Percentiles rank a stretch among this genome's conserved stretches.
phyloP scores from a whole-genome alignment of 140 eudicot species.

The Stevia rebaudiana region DNA sequence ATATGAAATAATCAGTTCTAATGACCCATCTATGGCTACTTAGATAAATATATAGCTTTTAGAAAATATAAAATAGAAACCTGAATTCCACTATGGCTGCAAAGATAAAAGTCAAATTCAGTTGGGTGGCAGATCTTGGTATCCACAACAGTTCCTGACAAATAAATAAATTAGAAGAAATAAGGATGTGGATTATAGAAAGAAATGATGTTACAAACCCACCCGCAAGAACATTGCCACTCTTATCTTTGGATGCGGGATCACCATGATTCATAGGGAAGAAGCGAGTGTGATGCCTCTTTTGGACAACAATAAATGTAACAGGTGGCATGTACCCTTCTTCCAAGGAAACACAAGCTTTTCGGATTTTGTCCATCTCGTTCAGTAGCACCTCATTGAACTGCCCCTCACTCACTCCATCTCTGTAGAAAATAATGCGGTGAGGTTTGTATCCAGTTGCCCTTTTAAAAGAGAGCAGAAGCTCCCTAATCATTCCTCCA shows the following conservation, averaged over 20 bases:
- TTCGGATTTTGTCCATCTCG: constrained; percentile 62
- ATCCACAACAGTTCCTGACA: constrained; percentile 65
- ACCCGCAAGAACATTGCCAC: constrained; percentile 85
- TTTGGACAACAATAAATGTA: constrained; percentile 72
- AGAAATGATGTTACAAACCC: constrained; percentile 28
- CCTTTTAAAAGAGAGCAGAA: constrained; percentile 33
- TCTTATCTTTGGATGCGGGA: constrained; percentile 36
- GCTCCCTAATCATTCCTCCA: constrained; percentile 70
- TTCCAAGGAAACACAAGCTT: constrained; percentile 60
- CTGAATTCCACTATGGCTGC: constrained; percentile 79
- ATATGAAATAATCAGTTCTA: too few species aligned
- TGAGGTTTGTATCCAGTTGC: constrained; percentile 39
- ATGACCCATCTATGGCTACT: too few species aligned
- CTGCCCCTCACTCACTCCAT: constrained; percentile 84
- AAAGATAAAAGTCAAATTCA: constrained; percentile 69
- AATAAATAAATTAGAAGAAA: neutral
- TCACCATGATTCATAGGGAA: constrained; percentile 43
- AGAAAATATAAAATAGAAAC: constrained; percentile 11
- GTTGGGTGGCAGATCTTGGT: constrained; percentile 55
- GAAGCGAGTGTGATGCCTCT: constrained; percentile 78
- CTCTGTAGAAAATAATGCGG: constrained; percentile 71
- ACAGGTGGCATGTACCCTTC: constrained; percentile 46
- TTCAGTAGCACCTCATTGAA: constrained; percentile 52
- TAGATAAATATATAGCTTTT: too few species aligned
- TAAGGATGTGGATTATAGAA: too few species aligned